Evolutionary conservation across 2,329 filamentous ascomycete genomes (phyloP).

Genomic region (Domatiomyces globalis): DNA sequence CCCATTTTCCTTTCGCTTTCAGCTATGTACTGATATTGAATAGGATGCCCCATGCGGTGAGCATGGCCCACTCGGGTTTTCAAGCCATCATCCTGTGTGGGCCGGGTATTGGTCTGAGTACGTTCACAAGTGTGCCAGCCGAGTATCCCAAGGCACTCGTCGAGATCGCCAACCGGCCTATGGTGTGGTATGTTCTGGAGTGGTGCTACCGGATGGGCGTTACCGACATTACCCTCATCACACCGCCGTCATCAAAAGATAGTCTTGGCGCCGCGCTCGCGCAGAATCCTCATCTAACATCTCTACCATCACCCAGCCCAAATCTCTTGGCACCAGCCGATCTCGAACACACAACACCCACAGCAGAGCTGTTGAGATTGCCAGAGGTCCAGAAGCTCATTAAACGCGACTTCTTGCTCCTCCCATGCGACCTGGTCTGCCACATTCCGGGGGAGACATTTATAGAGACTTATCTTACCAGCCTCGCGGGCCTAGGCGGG

Average conservation of each 20-base stretch:
- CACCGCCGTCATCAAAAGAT: slow-evolving; percentile 30
- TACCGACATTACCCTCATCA: slow-evolving; percentile 34
- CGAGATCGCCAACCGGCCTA: slow-evolving; percentile 36
- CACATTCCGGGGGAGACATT: slow-evolving; percentile 72
- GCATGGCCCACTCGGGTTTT: slow-evolving; percentile 27
- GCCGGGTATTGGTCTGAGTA: slow-evolving; percentile 35
- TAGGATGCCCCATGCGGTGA: slow-evolving; percentile 19
- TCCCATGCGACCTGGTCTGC: slow-evolving; percentile 88
- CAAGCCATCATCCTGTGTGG: slow-evolving; percentile 36
- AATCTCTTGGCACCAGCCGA: slow-evolving; percentile 62
- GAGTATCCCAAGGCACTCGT: slow-evolving; percentile 36
- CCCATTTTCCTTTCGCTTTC: neutral
- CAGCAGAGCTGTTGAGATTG: slow-evolving; percentile 72
- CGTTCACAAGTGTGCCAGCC: slow-evolving; percentile 36
- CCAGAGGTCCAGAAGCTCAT: slow-evolving; percentile 68
- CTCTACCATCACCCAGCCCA: slow-evolving; percentile 36
- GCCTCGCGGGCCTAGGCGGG: slow-evolving; percentile 51
- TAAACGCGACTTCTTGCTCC: slow-evolving; percentile 71
- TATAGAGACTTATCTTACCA: slow-evolving; percentile 83
- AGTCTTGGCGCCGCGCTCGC: slow-evolving; percentile 34
- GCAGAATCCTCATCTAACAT: slow-evolving; percentile 37
- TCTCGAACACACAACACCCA: slow-evolving; percentile 72
- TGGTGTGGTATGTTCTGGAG: slow-evolving; percentile 37
- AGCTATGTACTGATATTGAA: neutral
- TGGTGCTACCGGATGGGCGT: slow-evolving; percentile 37